Evolutionary conservation across 2,329 filamentous ascomycete genomes (phyloP).

Genomic region (Verticillium nonalfalfae): DNA sequence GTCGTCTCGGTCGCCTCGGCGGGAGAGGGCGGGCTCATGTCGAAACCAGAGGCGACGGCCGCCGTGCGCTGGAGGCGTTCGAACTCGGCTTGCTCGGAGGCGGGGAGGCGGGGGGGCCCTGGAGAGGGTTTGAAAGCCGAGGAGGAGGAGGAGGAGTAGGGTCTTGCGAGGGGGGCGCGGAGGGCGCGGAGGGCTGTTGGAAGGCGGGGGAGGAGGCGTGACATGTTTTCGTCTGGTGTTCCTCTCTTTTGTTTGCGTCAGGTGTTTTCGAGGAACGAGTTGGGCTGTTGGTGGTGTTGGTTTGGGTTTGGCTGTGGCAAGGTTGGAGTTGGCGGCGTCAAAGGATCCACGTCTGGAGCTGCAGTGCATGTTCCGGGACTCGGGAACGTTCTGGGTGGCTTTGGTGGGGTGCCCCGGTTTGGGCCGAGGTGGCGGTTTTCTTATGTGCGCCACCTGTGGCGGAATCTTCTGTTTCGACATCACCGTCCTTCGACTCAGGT

Average conservation of each 20-base stretch:
- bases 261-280: background rate
- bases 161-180: slow-evolving; percentile 7
- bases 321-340: no score
- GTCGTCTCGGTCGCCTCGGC: slow-evolving; percentile 13
- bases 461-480: no score
- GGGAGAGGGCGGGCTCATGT: slow-evolving; percentile 15
- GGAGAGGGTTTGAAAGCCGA: slow-evolving; percentile 48
- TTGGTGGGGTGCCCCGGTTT: background rate
- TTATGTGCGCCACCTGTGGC: no score
- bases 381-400: no score
- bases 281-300: background rate
- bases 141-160: slow-evolving; percentile 19
- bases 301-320: background rate
- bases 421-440: no score
- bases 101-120: slow-evolving; percentile 77
- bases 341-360: no score
- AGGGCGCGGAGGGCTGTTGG: slow-evolving; percentile 5
- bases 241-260: background rate
- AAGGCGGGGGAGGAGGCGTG: slow-evolving; percentile 15
- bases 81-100: slow-evolving; percentile 84
- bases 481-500: no score
- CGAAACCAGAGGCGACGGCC: slow-evolving; percentile 35
- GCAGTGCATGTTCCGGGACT: no score
- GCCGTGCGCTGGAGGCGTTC: slow-evolving; percentile 72
- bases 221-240: slow-evolving; percentile 12